These are phyloP conservation scores for Desmodesmus armatus DNA, from an alignment of 139 green algal species.

Conservation along the genomic window DNA sequence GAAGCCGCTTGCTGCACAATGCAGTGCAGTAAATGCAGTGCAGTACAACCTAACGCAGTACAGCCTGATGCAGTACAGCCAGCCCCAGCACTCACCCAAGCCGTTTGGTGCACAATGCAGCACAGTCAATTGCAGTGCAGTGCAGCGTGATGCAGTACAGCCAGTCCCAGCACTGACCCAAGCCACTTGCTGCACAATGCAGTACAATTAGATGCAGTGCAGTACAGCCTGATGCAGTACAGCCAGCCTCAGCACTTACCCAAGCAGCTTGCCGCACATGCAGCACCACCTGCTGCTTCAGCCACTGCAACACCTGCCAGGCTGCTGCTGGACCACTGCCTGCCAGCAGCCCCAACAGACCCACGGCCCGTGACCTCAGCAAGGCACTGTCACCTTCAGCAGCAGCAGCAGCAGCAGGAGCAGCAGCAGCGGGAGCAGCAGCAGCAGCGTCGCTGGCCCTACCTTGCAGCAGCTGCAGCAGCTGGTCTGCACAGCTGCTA, in stretches of 20 bases:
- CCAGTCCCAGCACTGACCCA: not conserved
- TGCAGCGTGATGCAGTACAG: too few species aligned
- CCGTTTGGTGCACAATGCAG: too few species aligned
- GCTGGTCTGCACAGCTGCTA: slow-evolving; percentile 21
- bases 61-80: too few species aligned
- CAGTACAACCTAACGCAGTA: too few species aligned
- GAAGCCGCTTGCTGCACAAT: too few species aligned
- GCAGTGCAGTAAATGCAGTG: too few species aligned
- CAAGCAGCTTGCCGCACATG: not conserved
- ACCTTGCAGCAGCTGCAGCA: slow-evolving; percentile 7
- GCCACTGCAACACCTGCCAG: slow-evolving; percentile 43
- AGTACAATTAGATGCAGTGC: slow-evolving; percentile 22
- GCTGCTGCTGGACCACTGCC: slow-evolving; percentile 24
- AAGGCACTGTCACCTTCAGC: too few species aligned
- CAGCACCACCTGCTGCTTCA: slow-evolving; percentile 22
- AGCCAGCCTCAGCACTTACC: not conserved
- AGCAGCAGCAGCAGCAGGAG: too few species aligned
- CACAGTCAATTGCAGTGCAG: too few species aligned
- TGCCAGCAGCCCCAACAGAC: slow-evolving; percentile 35
- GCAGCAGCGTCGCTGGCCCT: slow-evolving; percentile 26
- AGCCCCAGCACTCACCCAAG: too few species aligned
- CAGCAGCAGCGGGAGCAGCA: too few species aligned
- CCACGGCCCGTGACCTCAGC: not conserved
- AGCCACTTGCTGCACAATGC: not conserved
- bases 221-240: too few species aligned